Base-by-base conservation (phyloP, 768 basidiomycete genomes). In the Leccinum fibrillosum region DNA sequence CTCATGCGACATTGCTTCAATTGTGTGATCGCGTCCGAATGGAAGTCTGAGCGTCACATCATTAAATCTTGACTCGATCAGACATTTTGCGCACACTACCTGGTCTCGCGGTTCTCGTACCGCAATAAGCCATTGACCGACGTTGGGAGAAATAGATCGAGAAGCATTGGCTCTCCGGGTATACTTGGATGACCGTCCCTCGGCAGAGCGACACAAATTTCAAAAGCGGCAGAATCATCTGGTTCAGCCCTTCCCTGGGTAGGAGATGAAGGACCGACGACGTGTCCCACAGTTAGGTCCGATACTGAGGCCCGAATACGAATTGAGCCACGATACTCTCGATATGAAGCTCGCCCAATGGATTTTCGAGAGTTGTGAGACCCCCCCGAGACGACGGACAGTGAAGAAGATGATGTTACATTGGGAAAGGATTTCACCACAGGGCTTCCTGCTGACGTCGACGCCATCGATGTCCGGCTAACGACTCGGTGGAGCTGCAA, bases 321-420 rank as follows among this genome's bases (percentile, higher is more conserved):
- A 48, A 48, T 23, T 48, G 23, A 25, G 47, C 47, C 47, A 48
- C 47, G 47, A 25, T 48, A 48, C 25, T 48, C 47, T 48, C 47
- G 47, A 26, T 48, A 48, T 48, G 47, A 48, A 82, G 77, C 66
- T 8, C 47, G 25, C 15, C 47, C 47, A 15, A 21, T 19, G 3
- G 70, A 68, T 21, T 25, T 56, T 51, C 35, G 45, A 56, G 66
- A 64, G 49, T 28, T 23, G 13, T 1, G 23, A 8, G 69, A 67
- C 7, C 17, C 48, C 26, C 34, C 59, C 8, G 69, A 66, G 23
- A 32, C 6, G 2, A 63, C 58, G 5, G 8, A 23, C 15, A 15
- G 47, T 15, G 47, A 48, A 26, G 47, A 48, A 17, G 47, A 26
- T 5, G 47, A 26, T 5, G 15, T 15, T 12, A 23, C 23, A 48